Conservation (phyloP, 306 rosid species). For the Vigna mungo region DNA sequence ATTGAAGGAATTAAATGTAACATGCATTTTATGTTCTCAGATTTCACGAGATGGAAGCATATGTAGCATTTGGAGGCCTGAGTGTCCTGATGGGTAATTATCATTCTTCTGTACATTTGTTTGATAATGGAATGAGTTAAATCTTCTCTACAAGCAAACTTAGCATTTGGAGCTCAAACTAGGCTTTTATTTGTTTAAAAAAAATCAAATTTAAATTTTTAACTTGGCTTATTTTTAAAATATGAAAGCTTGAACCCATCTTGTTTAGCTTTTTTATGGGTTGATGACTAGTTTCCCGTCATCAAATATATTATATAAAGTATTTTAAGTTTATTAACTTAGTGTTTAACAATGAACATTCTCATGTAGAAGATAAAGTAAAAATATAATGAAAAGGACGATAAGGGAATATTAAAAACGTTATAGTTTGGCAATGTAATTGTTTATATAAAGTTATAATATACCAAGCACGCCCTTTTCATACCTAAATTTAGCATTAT, state of each 20-base stretch:
- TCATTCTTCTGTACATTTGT: constrained; percentile 10
- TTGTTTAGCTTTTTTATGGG: neutral
- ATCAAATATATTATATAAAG: neutral
- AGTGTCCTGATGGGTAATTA: constrained; percentile 91
- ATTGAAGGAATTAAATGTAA: constrained; percentile 43
- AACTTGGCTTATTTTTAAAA: neutral
- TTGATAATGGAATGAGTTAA: constrained; percentile 8
- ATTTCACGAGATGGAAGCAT: constrained; percentile 59
- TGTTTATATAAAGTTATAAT: neutral
- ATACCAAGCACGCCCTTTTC: neutral
- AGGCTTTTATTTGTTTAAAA: neutral
- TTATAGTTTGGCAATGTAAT: too few relatives aligned
- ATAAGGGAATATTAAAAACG: neutral
- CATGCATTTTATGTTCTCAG: constrained; percentile 56
- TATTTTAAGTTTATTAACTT: neutral
- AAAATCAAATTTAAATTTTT: neutral
- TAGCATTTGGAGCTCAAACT: constrained; percentile 3
- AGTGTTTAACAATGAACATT: neutral
- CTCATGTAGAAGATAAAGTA: constrained; percentile 11
- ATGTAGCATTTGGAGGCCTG: constrained; percentile 96
- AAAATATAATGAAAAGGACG: neutral
- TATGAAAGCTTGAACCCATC: neutral
- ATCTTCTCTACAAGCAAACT: neutral
- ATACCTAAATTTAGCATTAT: neutral
- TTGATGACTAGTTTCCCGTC: neutral